These are phyloP conservation scores for Austropuccinia psidii DNA, from an alignment of 1,284 basidiomycete species.

Conservation along the genomic window DNA sequence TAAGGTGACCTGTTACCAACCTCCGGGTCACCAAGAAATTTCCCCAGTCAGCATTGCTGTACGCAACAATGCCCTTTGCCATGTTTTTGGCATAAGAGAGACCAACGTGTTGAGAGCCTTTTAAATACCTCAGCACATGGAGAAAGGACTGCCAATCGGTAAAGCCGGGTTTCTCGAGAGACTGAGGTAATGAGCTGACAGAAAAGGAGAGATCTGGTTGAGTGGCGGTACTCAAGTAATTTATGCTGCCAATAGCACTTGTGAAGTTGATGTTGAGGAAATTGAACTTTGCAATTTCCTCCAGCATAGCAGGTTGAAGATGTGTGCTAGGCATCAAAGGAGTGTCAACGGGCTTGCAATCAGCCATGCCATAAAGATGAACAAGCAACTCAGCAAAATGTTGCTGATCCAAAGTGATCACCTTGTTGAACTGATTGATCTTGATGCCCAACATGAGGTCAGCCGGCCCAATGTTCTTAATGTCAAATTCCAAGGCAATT, in stretches of 20 bases:
- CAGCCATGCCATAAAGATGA: background rate
- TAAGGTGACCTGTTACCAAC: too few species aligned
- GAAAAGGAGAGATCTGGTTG: conserved; percentile 6
- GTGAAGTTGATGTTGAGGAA: background rate
- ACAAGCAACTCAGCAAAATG: background rate
- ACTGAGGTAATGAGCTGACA: background rate
- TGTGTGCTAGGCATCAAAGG: background rate
- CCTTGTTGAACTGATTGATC: background rate
- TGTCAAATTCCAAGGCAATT: too few species aligned
- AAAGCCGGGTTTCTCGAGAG: background rate
- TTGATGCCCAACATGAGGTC: too few species aligned
- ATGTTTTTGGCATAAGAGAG: too few species aligned
- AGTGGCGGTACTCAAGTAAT: background rate
- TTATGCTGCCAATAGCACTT: background rate
- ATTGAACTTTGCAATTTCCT: background rate
- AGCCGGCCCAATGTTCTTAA: too few species aligned
- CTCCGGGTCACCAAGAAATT: too few species aligned
- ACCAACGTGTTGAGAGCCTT: too few species aligned
- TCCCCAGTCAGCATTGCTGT: too few species aligned
- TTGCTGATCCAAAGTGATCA: background rate
- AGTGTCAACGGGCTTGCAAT: background rate
- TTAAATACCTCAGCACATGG: background rate
- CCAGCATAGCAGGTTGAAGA: background rate
- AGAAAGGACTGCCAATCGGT: conserved; percentile 3
- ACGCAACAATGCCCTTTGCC: too few species aligned